These are phyloP conservation scores for Calendula officinalis DNA, from an alignment of 129 eudicot species.

Conservation along the genomic window DNA sequence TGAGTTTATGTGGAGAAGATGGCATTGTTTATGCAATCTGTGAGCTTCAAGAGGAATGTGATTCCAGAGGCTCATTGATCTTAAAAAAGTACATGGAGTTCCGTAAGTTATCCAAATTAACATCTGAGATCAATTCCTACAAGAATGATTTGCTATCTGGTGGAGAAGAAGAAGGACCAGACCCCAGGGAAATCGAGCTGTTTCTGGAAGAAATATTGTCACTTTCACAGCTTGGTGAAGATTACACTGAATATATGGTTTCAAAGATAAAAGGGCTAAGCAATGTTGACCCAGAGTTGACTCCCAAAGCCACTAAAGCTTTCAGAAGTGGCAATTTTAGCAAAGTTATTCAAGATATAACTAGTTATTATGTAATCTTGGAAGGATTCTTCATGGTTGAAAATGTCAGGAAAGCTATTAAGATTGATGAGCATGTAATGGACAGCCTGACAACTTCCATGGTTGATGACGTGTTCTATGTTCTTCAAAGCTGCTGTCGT, in stretches of 20 bases:
- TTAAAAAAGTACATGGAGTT: conserved; percentile 81
- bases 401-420: conserved; percentile 92
- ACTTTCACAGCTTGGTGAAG: conserved; percentile 82
- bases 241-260: conserved; percentile 80
- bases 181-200: conserved; percentile 80
- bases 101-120: conserved; percentile 56
- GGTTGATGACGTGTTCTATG: conserved; percentile 96
- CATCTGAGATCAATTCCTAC: conserved; percentile 72
- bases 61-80: conserved; percentile 66
- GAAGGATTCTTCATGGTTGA: conserved; percentile 96
- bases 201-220: conserved; percentile 80
- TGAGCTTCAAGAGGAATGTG: conserved; percentile 93
- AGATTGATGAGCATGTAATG: conserved; percentile 70
- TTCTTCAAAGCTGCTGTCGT: conserved; percentile 80
- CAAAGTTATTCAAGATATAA: conserved; percentile 75
- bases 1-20: conserved; percentile 82
- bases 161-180: conserved; percentile 85
- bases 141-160: conserved; percentile 61
- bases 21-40: conserved; percentile 83
- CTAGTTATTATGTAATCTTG: conserved; percentile 79
- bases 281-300: conserved; percentile 73
- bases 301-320: conserved; percentile 78
- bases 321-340: conserved; percentile 84
- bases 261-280: conserved; percentile 69
- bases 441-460: conserved; percentile 89